Conservation (phyloP, 768 basidiomycete genomes). For the Solioccasus polychromus region DNA sequence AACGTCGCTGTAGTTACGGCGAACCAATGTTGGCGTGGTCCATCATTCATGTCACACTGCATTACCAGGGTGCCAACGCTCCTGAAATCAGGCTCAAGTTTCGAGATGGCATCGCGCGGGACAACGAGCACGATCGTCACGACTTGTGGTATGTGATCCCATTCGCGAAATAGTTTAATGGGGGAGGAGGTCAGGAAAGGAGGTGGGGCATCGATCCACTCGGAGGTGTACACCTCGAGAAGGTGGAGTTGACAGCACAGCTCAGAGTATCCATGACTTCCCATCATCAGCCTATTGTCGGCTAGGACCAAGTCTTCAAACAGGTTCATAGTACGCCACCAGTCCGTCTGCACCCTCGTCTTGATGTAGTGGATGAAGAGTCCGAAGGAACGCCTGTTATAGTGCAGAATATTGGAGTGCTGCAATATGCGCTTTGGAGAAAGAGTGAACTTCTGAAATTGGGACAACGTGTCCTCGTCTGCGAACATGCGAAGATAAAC, state of each 20-base stretch:
- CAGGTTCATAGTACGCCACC: conserved; percentile 40
- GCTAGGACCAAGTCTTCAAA: conserved; percentile 20
- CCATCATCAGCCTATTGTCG: conserved; percentile 17
- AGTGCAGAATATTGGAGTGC: conserved; percentile 33
- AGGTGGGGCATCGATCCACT: neutral
- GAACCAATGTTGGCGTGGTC: conserved; percentile 10
- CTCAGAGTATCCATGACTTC: conserved; percentile 40
- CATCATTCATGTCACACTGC: conserved; percentile 20
- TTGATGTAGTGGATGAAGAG: conserved; percentile 42
- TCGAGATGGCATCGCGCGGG: conserved; percentile 24
- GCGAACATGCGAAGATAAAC: conserved; percentile 28
- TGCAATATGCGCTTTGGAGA: neutral
- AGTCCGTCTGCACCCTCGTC: conserved; percentile 36
- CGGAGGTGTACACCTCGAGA: conserved; percentile 34
- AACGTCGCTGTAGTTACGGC: conserved; percentile 19
- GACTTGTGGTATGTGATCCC: conserved; percentile 27
- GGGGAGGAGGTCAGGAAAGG: too few relatives aligned
- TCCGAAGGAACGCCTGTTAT: conserved; percentile 48
- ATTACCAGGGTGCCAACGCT: conserved; percentile 11
- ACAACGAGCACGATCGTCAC: conserved; percentile 33
- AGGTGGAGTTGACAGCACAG: conserved; percentile 42
- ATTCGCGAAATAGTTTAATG: conserved; percentile 25
- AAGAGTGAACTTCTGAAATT: neutral
- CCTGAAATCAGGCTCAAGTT: conserved; percentile 5
- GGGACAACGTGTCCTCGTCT: conserved; percentile 16